Evolutionary conservation across 2,329 filamentous ascomycete genomes (phyloP).

Genomic region (Talaromyces sp.): DNA sequence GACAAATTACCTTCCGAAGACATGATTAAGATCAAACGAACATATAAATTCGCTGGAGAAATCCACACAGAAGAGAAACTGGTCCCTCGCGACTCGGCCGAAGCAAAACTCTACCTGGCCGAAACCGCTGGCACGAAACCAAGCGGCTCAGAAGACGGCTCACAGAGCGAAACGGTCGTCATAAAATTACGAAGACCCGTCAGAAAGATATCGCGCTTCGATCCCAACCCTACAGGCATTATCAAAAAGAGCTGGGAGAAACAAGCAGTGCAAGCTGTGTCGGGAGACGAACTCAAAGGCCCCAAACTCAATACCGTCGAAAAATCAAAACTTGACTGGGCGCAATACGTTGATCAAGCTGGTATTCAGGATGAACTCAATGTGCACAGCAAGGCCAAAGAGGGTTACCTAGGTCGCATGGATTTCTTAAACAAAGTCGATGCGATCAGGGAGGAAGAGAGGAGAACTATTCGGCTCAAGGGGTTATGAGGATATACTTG

Average conservation of each 20-base stretch:
- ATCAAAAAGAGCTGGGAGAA: slow-evolving; percentile 47
- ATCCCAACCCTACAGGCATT: slow-evolving; percentile 43
- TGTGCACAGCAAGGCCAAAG: slow-evolving; percentile 59
- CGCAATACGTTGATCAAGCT: slow-evolving; percentile 59
- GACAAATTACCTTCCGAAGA: slow-evolving; percentile 34
- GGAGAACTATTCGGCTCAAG: slow-evolving; percentile 50
- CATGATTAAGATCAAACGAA: slow-evolving; percentile 54
- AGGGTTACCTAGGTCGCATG: slow-evolving; percentile 59
- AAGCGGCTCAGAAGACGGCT: slow-evolving; percentile 25
- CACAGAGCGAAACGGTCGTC: slow-evolving; percentile 20
- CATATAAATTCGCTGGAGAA: slow-evolving; percentile 58
- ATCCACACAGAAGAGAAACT: slow-evolving; percentile 53
- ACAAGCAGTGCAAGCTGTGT: slow-evolving; percentile 25
- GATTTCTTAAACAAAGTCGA: slow-evolving; percentile 61
- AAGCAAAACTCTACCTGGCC: slow-evolving; percentile 53
- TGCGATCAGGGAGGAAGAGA: slow-evolving; percentile 55
- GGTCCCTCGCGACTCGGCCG: slow-evolving; percentile 53
- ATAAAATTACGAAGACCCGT: slow-evolving; percentile 38
- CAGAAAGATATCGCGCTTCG: slow-evolving; percentile 45
- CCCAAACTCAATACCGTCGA: slow-evolving; percentile 65
- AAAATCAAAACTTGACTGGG: slow-evolving; percentile 65
- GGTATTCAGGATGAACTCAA: slow-evolving; percentile 61
- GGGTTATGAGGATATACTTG: slow-evolving; percentile 25
- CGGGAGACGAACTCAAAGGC: slow-evolving; percentile 39
- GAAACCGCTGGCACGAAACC: slow-evolving; percentile 36